phyloP scores from a whole-genome alignment of 78 protist genomes.

The Dictyostelium firmibasis region DNA sequence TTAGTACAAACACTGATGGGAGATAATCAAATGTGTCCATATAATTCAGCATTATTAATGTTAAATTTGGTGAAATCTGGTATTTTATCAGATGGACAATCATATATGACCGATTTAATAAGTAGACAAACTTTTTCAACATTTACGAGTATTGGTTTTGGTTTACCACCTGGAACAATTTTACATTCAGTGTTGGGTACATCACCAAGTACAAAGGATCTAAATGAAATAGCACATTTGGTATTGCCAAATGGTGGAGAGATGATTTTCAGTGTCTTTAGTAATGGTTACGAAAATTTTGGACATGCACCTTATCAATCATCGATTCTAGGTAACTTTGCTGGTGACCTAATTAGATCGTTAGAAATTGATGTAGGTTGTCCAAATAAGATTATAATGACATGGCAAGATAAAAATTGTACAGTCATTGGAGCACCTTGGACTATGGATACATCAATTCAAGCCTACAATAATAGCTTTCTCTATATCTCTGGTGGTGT shows the following conservation, averaged over 20 bases:
- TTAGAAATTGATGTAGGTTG: constrained; percentile 15
- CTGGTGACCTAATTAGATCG: not conserved
- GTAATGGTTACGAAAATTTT: constrained; percentile 55
- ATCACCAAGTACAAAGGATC: not conserved
- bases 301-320: constrained; percentile 71
- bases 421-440: constrained; percentile 18
- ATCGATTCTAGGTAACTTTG: constrained; percentile 53
- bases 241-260: constrained; percentile 63
- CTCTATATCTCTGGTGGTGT: constrained; percentile 24
- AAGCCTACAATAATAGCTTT: constrained; percentile 42
- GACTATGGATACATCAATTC: not conserved
- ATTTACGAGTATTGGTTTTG: constrained; percentile 62
- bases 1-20: constrained; percentile 5
- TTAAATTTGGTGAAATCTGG: constrained; percentile 17
- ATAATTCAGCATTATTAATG: constrained; percentile 59
- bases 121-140: constrained; percentile 51
- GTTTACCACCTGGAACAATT: constrained; percentile 58
- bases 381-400: constrained; percentile 40
- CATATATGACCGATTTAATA: constrained; percentile 47
- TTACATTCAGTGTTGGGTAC: constrained; percentile 57
- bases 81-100: constrained; percentile 24
- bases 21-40: constrained; percentile 43
- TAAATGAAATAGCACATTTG: constrained; percentile 63
- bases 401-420: not conserved
- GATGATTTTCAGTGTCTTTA: constrained; percentile 28